Base-by-base conservation (phyloP, 768 basidiomycete genomes). In the Lepiota brunneoincarnata region DNA sequence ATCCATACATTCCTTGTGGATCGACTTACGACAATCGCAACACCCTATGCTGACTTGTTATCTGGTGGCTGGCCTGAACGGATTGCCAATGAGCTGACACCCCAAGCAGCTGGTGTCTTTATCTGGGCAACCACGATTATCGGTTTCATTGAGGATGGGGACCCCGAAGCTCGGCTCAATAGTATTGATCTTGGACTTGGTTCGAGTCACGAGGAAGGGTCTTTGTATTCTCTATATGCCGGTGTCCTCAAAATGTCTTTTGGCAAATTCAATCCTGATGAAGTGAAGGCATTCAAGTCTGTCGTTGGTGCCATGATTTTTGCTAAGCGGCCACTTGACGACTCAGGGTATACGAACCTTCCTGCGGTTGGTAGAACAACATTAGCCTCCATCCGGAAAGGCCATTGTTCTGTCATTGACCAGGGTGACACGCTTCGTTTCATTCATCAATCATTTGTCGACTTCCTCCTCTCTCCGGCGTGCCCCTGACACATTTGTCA, bases 361-460 rank as follows among this genome's bases (percentile, higher is more conserved):
- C 41, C 64, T 24, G 54, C 47, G 24, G 34, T 58, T 31, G 44
- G 51, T 15, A 43, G 47, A 15, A 45, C 56, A 10, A 58, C 54
- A 60, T 46, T 64, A 34, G 63, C 62, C n/a, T 53, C 54, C 18
- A 43, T 62, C 20, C 28, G 56, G 12, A 64, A 58, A 18, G 59
- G 62, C 2, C 56, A 65, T 2, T 54, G 45, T 4, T 66, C 67
- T 7, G 59, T 65, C 14, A 54, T 63, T 43, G 60, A 58, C 34
- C 18, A 48, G 56, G 26, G 36, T 48, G 18, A 51, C 59, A 11
- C 55, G 59, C 24, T 63, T 62, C 57, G 54, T 46, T 34, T 69
- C 68, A 11, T 69, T 67, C 40, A 51, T 56, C 28, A 67, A 70
- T 12, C 68, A 66, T 51, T 54, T 70, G 20, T n/a, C n/a, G n/a